Evolutionary conservation across 305 asterid genomes (phyloP).

Genomic region (Caryopteris hybrid): DNA sequence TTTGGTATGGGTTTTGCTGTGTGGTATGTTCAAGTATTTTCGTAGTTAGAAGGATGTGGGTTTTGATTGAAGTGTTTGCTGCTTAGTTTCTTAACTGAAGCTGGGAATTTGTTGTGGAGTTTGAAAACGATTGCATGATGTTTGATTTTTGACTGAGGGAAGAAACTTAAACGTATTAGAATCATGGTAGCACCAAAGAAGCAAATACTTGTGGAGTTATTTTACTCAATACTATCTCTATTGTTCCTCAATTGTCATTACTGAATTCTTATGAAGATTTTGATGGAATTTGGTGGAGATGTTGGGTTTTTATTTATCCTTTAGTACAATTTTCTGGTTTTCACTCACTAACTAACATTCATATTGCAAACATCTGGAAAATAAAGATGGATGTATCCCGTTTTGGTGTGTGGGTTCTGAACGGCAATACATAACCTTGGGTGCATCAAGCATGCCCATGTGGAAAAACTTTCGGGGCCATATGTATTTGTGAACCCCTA

Average conservation of each 20-base stretch:
- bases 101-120: neutral
- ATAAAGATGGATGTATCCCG: neutral
- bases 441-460: neutral
- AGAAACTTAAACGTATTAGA: neutral
- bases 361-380: too few relatives aligned
- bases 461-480: neutral
- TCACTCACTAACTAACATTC: too few relatives aligned
- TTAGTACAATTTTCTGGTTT: neutral
- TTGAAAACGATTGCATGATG: neutral
- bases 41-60: neutral
- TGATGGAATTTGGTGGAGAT: neutral
- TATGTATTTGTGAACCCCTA: neutral
- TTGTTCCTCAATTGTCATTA: neutral
- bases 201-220: neutral
- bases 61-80: neutral
- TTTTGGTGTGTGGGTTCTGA: neutral
- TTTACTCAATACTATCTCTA: neutral
- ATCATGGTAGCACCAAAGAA: neutral
- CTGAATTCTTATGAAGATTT: neutral
- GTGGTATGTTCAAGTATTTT: neutral
- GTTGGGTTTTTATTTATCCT: neutral
- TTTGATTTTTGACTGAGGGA: constrained; percentile 8
- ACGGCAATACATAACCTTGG: neutral
- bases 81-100: neutral
- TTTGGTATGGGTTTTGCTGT: constrained; percentile 37